Evolutionary conservation across 345 rosid genomes (phyloP), one percentile per base, ranked within the genome.

Genomic region (Geranium rotundifolium): DNA sequence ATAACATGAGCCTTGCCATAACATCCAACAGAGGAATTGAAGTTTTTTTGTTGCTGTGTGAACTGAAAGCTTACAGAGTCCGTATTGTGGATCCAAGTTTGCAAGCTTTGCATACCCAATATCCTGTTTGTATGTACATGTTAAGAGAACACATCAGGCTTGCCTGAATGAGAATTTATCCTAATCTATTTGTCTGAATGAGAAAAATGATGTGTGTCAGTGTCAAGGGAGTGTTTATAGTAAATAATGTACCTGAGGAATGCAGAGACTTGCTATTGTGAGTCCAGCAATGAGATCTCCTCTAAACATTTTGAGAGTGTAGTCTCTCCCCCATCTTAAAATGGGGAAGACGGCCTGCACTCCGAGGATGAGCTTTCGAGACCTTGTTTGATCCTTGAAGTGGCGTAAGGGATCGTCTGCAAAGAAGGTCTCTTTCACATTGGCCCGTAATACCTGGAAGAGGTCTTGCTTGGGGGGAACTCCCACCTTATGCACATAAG

Each of bases 241-340:
- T 1, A 16, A 27, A 41, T 29, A 37, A 52, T 9, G 10, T 72
- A 84, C 98, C 99, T 93, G 99, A 59, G 99, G 97, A 73, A 93
- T 88, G 81, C 99, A 90, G 56, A 93, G 97, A 78, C 97, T 93
- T 16, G 99, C 99, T 56, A 93, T 90, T 65, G 99, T 93, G 34
- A 93, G 82, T 34, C 99, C 99, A 10, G 99, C 80, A 7, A 90
- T 84, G 56, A 90, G 62, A 71, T 90, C 96, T 8, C 97, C 96
- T 62, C 77, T 83, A 56, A 93, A 77, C 64, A 86, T 90, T 10
- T 58, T 64, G 6, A 88, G 60, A 73, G 61, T 80, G 30, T 93
- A 93, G 58, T 52, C 59, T 63, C 87, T 73, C 19, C 86, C 89
- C 99, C 99, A 93, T 19, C 83, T 82, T 41, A 93, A 58, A 55